These are phyloP conservation scores for Auriscalpium orientale DNA, from an alignment of 768 basidiomycete genomes.

Conservation along the genomic window DNA sequence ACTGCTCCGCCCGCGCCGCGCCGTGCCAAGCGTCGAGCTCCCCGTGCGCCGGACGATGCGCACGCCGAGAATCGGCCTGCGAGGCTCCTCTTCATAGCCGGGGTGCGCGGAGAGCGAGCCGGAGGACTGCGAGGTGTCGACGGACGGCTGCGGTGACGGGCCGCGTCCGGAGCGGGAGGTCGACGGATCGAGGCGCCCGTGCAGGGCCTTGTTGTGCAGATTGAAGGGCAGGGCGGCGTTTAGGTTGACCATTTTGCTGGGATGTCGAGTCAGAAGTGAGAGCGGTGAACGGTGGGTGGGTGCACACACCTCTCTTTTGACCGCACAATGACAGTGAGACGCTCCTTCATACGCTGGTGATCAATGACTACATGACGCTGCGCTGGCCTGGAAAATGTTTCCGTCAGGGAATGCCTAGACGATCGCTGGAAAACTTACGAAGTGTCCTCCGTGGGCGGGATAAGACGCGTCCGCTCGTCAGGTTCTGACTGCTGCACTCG, in stretches of 20 bases:
- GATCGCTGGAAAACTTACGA: constrained; percentile 16
- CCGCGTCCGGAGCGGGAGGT: constrained; percentile 22
- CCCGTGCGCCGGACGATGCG: constrained; percentile 20
- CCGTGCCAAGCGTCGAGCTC: constrained; percentile 14
- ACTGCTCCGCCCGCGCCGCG: constrained; percentile 13
- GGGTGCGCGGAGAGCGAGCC: constrained; percentile 25
- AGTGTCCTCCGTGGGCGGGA: constrained; percentile 22
- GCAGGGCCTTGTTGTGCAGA: constrained; percentile 35
- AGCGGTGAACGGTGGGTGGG: neutral
- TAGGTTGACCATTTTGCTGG: constrained; percentile 67
- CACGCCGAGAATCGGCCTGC: constrained; percentile 22
- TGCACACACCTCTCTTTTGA: constrained; percentile 51
- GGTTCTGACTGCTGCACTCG: constrained; percentile 16
- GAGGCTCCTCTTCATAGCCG: constrained; percentile 21
- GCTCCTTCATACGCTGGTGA: constrained; percentile 42
- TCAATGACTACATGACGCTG: constrained; percentile 27
- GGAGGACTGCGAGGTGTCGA: constrained; percentile 23
- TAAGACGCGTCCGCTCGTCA: constrained; percentile 26
- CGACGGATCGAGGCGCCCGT: constrained; percentile 17
- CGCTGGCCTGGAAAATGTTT: neutral
- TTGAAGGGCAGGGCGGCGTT: constrained; percentile 55
- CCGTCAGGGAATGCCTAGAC: neutral
- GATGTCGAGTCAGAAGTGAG: neutral
- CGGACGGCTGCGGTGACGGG: constrained; percentile 18
- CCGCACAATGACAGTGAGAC: constrained; percentile 49